phyloP scores from a whole-genome alignment of 306 rosid genomes.

The Cicer cuneatum region DNA sequence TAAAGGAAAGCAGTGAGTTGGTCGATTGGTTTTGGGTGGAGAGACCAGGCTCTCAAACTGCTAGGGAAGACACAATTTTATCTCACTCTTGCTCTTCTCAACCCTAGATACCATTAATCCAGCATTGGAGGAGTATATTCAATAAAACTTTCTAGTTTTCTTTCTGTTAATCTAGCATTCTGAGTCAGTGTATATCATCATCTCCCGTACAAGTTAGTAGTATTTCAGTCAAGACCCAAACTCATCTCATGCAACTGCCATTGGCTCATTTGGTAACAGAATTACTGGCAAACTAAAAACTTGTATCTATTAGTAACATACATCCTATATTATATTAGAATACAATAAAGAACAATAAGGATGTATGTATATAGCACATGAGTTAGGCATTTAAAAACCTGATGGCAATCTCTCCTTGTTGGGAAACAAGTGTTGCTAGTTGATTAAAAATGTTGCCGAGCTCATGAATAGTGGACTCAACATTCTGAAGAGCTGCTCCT shows the following conservation, averaged over 20 bases:
- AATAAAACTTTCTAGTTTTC: background rate
- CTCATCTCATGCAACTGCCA: conserved; percentile 22
- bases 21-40: background rate
- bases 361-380: conserved; percentile 7
- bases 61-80: background rate
- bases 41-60: background rate
- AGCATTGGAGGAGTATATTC: background rate
- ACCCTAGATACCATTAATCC: background rate
- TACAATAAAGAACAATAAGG: background rate
- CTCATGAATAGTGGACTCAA: conserved; percentile 96
- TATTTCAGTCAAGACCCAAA: conserved; percentile 27
- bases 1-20: background rate
- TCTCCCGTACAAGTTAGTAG: conserved; percentile 13
- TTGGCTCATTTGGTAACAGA: conserved; percentile 1
- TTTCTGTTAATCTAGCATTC: background rate
- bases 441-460: conserved; percentile 94
- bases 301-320: conserved; percentile 21
- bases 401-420: conserved; percentile 96
- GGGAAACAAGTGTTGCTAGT: conserved; percentile 92
- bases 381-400: conserved; percentile 58
- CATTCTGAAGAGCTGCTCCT: conserved; percentile 97
- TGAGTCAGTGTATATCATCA: background rate
- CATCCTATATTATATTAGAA: conserved; percentile 11
- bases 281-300: conserved; percentile 17
- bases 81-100: background rate